These are phyloP conservation scores for Naganishia onofrii DNA, from an alignment of 768 basidiomycete species.

Conservation along the genomic window DNA sequence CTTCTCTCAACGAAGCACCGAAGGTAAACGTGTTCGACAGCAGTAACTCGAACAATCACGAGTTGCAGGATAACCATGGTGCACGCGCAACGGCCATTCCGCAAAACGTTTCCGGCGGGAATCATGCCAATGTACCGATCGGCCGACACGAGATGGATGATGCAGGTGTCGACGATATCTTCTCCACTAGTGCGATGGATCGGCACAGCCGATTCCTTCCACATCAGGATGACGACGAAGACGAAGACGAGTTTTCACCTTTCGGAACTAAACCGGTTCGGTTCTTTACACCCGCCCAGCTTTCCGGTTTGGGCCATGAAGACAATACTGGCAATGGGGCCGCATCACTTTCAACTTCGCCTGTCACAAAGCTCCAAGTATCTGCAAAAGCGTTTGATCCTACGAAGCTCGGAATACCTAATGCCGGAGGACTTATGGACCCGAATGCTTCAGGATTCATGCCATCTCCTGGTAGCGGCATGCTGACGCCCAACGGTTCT, in stretches of 20 bases:
- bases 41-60: not conserved
- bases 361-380: constrained; percentile 60
- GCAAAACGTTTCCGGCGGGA: not conserved
- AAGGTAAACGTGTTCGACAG: not conserved
- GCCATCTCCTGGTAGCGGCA: constrained; percentile 26
- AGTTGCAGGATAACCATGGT: not conserved
- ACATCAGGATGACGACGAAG: constrained; percentile 56
- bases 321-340: constrained; percentile 13
- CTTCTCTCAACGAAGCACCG: not conserved
- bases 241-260: constrained; percentile 54
- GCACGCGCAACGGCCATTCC: not conserved
- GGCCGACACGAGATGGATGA: constrained; percentile 27
- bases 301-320: not conserved
- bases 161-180: constrained; percentile 64
- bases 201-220: constrained; percentile 47
- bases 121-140: not conserved
- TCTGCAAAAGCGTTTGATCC: constrained; percentile 60
- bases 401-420: constrained; percentile 36
- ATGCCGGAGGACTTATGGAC: constrained; percentile 7
- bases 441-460: constrained; percentile 21
- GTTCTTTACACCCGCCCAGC: constrained; percentile 52
- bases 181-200: constrained; percentile 56
- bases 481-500: constrained; percentile 41
- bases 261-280: constrained; percentile 55
- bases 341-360: constrained; percentile 63